Evolutionary conservation across 2,329 filamentous ascomycete species (phyloP).

Genomic region (Acarospora socialis): DNA sequence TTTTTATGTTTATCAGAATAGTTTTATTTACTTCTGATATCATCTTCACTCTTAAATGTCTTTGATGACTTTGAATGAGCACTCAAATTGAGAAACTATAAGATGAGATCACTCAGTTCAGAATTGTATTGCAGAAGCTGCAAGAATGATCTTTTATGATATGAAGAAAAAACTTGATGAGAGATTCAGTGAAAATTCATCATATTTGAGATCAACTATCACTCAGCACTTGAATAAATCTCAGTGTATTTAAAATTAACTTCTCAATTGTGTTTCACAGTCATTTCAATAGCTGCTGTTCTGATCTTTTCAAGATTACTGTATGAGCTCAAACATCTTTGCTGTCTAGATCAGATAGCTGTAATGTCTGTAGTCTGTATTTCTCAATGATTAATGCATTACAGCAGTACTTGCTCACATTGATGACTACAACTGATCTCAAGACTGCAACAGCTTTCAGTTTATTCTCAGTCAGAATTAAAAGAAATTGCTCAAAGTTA

Average conservation of each 20-base stretch:
- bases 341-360: constrained; percentile 12
- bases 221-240: constrained; percentile 12
- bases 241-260: constrained; percentile 19
- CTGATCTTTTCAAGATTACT: constrained; percentile 1
- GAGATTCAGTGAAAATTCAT: constrained; percentile 23
- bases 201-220: constrained; percentile 19
- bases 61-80: constrained; percentile 17
- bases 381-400: constrained; percentile 21
- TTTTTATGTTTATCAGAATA: constrained; percentile 21
- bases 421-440: constrained; percentile 21
- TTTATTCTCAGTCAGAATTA: constrained; percentile 10
- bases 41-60: not conserved
- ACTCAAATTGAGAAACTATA: constrained; percentile 25
- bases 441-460: constrained; percentile 14
- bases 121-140: constrained; percentile 13
- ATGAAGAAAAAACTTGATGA: constrained; percentile 22
- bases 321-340: constrained; percentile 1
- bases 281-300: constrained; percentile 17
- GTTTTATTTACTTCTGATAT: constrained; percentile 7
- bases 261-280: constrained; percentile 19
- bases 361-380: constrained; percentile 11
- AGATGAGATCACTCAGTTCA: constrained; percentile 27
- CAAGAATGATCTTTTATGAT: constrained; percentile 21
- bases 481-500: constrained; percentile 15
- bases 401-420: constrained; percentile 18